phyloP scores from a whole-genome alignment of 1,139 yeast species.

The Geotrichum siamense region DNA sequence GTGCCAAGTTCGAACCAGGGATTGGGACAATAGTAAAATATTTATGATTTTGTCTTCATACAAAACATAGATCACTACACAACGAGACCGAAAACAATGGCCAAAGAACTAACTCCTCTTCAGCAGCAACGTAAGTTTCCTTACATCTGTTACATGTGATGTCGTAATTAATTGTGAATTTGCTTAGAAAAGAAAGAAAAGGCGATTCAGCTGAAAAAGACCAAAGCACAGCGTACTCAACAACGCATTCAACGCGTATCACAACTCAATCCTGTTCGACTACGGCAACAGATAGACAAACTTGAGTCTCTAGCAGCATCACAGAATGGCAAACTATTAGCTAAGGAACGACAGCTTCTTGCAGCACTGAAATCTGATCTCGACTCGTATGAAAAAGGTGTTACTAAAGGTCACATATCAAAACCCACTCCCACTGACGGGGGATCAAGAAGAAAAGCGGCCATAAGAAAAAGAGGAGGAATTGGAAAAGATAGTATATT shows the following conservation, averaged over 20 bases:
- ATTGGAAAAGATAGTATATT: slow-evolving; percentile 24
- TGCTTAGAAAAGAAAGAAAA: slow-evolving; percentile 26
- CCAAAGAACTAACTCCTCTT: slow-evolving; percentile 23
- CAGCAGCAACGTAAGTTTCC: slow-evolving; percentile 26
- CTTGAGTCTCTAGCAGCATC: slow-evolving; percentile 17
- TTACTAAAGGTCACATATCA: slow-evolving; percentile 25
- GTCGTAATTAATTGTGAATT: too few species aligned
- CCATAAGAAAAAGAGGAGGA: slow-evolving; percentile 17
- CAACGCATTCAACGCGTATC: slow-evolving; percentile 22
- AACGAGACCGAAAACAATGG: slow-evolving; percentile 22
- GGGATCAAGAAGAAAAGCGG: slow-evolving; percentile 4
- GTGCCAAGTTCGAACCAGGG: too few species aligned
- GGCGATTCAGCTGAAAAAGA: slow-evolving; percentile 28
- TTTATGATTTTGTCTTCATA: too few species aligned
- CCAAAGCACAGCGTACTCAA: slow-evolving; percentile 25
- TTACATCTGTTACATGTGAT: background rate
- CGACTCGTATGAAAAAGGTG: slow-evolving; percentile 23
- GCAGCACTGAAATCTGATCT: slow-evolving; percentile 22
- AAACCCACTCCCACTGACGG: slow-evolving; percentile 6
- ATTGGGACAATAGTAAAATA: too few species aligned
- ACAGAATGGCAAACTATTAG: slow-evolving; percentile 17
- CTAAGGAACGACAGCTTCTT: slow-evolving; percentile 22
- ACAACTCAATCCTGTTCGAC: slow-evolving; percentile 21
- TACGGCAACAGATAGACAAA: slow-evolving; percentile 22
- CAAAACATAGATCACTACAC: too few species aligned